A percentile compares a stretch with the other conserved stretches of the same genome.
These are phyloP conservation scores for Cucumis melo DNA, from an alignment of 306 rosid genomes.

Conservation along the genomic window DNA sequence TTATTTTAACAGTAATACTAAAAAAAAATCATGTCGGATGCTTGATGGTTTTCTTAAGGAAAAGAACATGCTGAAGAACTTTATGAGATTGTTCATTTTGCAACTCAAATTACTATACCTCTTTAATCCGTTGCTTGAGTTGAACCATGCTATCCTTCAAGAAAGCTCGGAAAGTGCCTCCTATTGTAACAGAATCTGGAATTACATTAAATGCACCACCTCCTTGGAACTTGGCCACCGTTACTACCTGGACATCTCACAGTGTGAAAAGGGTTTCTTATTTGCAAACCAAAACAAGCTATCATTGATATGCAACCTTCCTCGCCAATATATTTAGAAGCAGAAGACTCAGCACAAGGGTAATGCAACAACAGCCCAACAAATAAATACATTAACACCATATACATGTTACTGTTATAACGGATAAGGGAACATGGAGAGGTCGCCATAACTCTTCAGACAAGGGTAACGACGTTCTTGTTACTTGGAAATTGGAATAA, in stretches of 20 bases:
- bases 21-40: neutral
- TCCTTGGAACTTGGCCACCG: slow-evolving; percentile 65
- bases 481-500: neutral
- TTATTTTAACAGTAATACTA: neutral
- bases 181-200: slow-evolving; percentile 78
- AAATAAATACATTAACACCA: neutral
- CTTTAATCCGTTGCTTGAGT: slow-evolving; percentile 42
- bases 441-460: neutral
- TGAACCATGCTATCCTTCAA: slow-evolving; percentile 33
- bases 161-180: slow-evolving; percentile 80
- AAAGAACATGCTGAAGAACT: neutral
- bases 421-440: neutral
- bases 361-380: neutral
- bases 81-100: neutral
- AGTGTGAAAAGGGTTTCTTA: slow-evolving; percentile 12
- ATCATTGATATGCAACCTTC: neutral
- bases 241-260: slow-evolving; percentile 44
- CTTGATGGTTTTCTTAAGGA: neutral
- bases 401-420: neutral
- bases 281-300: slow-evolving; percentile 4
- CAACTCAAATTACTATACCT: slow-evolving; percentile 30
- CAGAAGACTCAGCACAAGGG: neutral
- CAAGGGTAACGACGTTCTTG: neutral
- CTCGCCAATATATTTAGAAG: neutral
- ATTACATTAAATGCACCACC: slow-evolving; percentile 86